Percentiles rank a stretch among this genome's conserved stretches.
Evolutionary conservation across 2,329 filamentous ascomycete genomes (phyloP).

Genomic region (Podosphaera xanthii): DNA sequence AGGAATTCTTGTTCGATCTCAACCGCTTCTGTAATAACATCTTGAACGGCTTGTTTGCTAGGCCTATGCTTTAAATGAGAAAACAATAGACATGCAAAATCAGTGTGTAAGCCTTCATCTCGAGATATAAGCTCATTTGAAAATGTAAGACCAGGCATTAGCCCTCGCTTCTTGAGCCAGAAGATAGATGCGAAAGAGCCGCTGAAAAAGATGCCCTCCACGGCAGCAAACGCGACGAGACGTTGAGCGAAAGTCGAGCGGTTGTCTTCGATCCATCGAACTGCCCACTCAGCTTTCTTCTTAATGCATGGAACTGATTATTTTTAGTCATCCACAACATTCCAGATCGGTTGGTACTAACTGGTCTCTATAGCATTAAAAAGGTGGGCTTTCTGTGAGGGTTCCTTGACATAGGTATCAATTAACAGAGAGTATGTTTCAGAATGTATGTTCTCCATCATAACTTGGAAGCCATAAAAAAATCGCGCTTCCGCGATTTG

Average conservation of each 20-base stretch:
- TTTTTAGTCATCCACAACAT: conserved; percentile 6
- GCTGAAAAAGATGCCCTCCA: conserved; percentile 99
- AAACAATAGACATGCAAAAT: conserved; percentile 94
- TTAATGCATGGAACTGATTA: conserved; percentile 69
- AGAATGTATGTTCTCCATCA: conserved; percentile 99
- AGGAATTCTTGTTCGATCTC: conserved; percentile 93
- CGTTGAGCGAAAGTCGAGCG: conserved; percentile 88
- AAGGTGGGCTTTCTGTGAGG: conserved; percentile 74
- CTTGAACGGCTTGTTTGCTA: conserved; percentile 53
- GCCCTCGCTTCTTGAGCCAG: conserved; percentile 99
- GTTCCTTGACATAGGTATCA: conserved; percentile 98
- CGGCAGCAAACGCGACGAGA: conserved; percentile 86
- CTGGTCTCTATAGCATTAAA: conserved; percentile 98
- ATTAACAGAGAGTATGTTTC: conserved; percentile 98
- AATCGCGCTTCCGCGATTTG: conserved; percentile 95
- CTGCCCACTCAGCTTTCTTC: conserved; percentile 96
- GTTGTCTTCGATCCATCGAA: conserved; percentile 83
- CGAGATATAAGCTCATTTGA: conserved; percentile 99
- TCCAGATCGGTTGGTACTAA: conserved; percentile 23
- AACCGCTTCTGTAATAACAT: conserved; percentile 88
- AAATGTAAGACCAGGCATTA: conserved; percentile 97
- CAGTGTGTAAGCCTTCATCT: conserved; percentile 97
- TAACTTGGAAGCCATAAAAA: conserved; percentile 99
- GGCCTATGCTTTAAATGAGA: conserved; percentile 91
- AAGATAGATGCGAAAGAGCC: conserved; percentile 98